These are phyloP conservation scores for Kentomonas sorsogonicus DNA, from an alignment of 208 protist species.

Conservation along the genomic window DNA sequence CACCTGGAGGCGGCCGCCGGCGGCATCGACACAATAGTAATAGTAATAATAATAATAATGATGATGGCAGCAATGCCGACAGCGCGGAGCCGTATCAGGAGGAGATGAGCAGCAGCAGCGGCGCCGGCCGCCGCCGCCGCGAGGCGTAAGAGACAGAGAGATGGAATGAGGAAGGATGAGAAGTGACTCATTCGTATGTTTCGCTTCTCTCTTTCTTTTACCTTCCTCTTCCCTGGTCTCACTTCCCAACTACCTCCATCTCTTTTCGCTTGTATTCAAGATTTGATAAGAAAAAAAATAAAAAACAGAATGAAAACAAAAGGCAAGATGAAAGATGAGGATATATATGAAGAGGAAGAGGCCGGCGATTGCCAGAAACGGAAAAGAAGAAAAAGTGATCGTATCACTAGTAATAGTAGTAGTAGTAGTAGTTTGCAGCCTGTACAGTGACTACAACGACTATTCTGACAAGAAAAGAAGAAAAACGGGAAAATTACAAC, in stretches of 20 bases:
- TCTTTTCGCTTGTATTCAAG: background rate
- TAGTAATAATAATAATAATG: slow-evolving; percentile 2
- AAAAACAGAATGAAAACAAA: background rate
- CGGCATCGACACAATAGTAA: slow-evolving; percentile 5
- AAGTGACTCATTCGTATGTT: background rate
- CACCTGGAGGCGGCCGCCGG: background rate
- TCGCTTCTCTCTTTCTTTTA: background rate
- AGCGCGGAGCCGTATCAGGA: no score
- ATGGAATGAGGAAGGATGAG: background rate
- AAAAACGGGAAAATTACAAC: background rate
- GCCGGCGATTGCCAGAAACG: background rate
- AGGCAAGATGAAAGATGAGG: background rate
- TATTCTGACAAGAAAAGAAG: background rate
- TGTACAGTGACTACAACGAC: background rate
- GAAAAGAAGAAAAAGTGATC: no score
- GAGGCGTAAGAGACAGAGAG: background rate
- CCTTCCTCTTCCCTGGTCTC: no score
- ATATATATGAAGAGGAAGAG: background rate
- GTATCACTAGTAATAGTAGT: no score
- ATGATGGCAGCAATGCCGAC: background rate
- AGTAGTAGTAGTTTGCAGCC: no score
- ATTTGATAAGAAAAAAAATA: background rate
- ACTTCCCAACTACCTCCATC: no score
- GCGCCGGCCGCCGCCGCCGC: background rate
- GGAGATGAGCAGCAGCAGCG: background rate